Evolutionary conservation across 805 yeast species (phyloP).

Genomic region (Yamadazyma takamatsuzukensis): DNA sequence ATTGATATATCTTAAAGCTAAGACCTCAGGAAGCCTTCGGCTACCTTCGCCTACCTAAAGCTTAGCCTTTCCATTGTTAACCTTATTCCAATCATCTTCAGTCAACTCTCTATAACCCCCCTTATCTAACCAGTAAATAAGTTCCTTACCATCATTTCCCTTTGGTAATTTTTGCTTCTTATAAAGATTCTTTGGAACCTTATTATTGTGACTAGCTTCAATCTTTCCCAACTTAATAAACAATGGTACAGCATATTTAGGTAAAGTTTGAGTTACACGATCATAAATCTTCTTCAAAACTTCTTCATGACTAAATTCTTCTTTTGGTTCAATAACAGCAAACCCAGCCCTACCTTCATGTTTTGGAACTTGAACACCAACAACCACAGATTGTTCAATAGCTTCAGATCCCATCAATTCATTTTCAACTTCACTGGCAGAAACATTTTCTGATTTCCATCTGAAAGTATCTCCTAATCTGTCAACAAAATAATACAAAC

Average conservation of each 20-base stretch:
- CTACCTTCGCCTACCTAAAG: too few species aligned
- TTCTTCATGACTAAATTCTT: conserved; percentile 25
- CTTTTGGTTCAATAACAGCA: conserved; percentile 63
- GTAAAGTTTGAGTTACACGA: conserved; percentile 45
- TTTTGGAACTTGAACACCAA: conserved; percentile 77
- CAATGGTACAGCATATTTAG: conserved; percentile 82
- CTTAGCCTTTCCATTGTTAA: conserved; percentile 36
- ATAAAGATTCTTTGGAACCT: conserved; percentile 66
- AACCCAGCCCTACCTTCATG: conserved; percentile 96
- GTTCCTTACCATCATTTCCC: conserved; percentile 57
- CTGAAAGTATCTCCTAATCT: conserved; percentile 93
- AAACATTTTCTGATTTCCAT: conserved; percentile 95
- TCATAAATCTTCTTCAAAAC: conserved; percentile 24
- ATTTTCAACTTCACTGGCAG: conserved; percentile 90
- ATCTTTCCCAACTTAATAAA: conserved; percentile 66
- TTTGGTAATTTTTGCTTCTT: conserved; percentile 67
- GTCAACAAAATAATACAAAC: conserved; percentile 80
- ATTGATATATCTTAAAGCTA: too few species aligned
- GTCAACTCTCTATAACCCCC: conserved; percentile 57
- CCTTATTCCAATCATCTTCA: conserved; percentile 50
- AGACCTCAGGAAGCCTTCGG: too few species aligned
- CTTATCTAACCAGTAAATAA: conserved; percentile 66
- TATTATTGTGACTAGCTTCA: conserved; percentile 74
- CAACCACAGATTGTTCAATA: conserved; percentile 73
- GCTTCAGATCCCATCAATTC: conserved; percentile 48